Percentiles rank a stretch among this genome's conserved stretches.
phyloP scores from a whole-genome alignment of 192 early-diverging fungal genomes.

The Allomyces macrogynus region DNA sequence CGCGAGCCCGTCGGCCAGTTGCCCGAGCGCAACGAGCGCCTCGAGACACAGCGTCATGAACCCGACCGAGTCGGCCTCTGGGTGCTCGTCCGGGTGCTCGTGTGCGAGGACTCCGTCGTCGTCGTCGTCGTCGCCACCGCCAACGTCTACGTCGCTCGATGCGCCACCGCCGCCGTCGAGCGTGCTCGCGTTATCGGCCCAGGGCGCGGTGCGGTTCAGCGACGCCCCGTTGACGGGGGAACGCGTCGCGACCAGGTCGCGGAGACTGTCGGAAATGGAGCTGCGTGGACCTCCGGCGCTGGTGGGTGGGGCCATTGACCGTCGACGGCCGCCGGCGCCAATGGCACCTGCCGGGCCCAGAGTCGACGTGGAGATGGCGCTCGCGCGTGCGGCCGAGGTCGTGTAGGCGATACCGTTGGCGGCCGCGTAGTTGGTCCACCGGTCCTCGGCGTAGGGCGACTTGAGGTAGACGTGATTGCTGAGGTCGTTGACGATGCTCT shows the following conservation, averaged over 20 bases:
- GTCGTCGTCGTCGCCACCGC: neutral
- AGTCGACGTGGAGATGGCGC: neutral
- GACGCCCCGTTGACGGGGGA: neutral
- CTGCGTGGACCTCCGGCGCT: neutral
- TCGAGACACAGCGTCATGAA: constrained; percentile 26
- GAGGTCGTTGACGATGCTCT: constrained; percentile 31
- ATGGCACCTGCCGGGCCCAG: neutral
- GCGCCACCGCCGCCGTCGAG: neutral
- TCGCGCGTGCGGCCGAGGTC: neutral
- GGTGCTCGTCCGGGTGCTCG: constrained; percentile 30
- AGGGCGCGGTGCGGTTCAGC: neutral
- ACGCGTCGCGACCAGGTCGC: neutral
- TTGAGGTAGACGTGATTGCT: constrained; percentile 37
- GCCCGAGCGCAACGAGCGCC: constrained; percentile 14
- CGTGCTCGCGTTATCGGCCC: too few relatives aligned
- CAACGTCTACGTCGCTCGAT: neutral
- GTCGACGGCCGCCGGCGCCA: neutral
- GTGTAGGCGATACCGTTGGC: neutral
- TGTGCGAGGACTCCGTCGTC: constrained; percentile 4
- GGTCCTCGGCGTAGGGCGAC: constrained; percentile 19
- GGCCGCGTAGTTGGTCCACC: constrained; percentile 1
- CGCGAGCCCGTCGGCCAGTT: constrained; percentile 23
- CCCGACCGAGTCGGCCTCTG: constrained; percentile 26
- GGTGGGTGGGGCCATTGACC: too few relatives aligned
- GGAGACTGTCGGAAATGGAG: too few relatives aligned